phyloP scores from a whole-genome alignment of 2,329 filamentous ascomycete genomes.

The Sporothrix phasma region DNA sequence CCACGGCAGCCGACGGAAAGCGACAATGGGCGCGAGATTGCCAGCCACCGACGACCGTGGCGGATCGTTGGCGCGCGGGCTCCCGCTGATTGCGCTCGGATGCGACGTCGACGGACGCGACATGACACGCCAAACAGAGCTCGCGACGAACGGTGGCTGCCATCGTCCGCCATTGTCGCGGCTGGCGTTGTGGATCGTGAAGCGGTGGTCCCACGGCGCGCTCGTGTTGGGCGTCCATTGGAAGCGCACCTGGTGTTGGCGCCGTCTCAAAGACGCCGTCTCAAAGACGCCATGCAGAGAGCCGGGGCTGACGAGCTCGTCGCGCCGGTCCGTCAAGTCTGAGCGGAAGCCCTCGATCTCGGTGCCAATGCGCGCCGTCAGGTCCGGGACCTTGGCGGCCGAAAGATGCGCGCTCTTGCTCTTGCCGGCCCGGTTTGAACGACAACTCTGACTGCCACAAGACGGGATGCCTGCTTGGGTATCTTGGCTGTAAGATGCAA shows the following conservation, averaged over 20 bases:
- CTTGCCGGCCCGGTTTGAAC: conserved; percentile 55
- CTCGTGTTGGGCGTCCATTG: conserved; percentile 58
- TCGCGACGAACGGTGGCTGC: too few relatives aligned
- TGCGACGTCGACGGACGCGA: too few relatives aligned
- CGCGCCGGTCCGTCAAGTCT: too few relatives aligned
- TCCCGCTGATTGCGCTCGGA: not conserved
- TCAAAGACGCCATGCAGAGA: conserved; percentile 62
- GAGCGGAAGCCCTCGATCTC: too few relatives aligned
- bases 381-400: conserved; percentile 50
- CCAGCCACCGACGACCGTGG: not conserved
- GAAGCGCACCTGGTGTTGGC: conserved; percentile 62
- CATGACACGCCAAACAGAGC: too few relatives aligned
- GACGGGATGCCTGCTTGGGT: not conserved
- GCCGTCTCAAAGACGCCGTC: conserved; percentile 57
- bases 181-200: conserved; percentile 64
- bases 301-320: conserved; percentile 49
- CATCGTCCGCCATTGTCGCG: conserved; percentile 70
- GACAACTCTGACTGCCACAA: too few relatives aligned
- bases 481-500: not conserved
- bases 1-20: not conserved
- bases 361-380: conserved; percentile 54
- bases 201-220: conserved; percentile 63
- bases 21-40: not conserved
- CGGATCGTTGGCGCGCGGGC: not conserved
- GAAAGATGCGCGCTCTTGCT: conserved; percentile 50